These are phyloP conservation scores for Fusarium xyrophilum DNA, from an alignment of 2,329 filamentous ascomycete genomes.

Conservation along the genomic window DNA sequence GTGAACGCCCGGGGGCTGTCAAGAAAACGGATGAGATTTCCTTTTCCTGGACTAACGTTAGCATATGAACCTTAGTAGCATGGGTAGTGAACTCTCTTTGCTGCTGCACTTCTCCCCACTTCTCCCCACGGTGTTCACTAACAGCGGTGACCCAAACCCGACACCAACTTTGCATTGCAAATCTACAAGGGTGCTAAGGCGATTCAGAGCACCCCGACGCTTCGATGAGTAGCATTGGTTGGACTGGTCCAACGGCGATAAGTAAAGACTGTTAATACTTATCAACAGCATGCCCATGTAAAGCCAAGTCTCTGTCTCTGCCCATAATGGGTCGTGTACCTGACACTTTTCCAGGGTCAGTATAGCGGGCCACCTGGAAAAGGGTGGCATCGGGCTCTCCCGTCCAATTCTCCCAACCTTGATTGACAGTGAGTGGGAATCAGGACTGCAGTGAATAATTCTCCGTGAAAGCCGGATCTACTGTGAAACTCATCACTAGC, in stretches of 20 bases:
- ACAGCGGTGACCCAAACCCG: neutral
- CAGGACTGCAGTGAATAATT: conserved; percentile 6
- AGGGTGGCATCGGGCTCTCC: conserved; percentile 6
- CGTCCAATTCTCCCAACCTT: conserved; percentile 5
- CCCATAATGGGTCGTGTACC: neutral
- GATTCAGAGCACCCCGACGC: neutral
- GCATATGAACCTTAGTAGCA: conserved; percentile 32
- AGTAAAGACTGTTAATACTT: no score
- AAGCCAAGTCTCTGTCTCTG: conserved; percentile 15
- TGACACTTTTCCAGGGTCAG: conserved; percentile 14
- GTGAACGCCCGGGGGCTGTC: conserved; percentile 24
- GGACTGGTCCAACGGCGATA: neutral
- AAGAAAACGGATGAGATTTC: conserved; percentile 19
- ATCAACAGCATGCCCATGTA: neutral
- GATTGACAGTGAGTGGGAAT: conserved; percentile 7
- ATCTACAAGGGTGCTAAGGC: neutral
- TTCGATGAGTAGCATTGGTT: neutral
- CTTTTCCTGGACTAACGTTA: conserved; percentile 26
- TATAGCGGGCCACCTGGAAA: conserved; percentile 1
- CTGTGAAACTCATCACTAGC: neutral
- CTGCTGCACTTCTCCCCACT: conserved; percentile 11
- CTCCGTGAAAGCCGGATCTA: conserved; percentile 3
- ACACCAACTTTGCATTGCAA: neutral
- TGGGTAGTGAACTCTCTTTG: conserved; percentile 24
- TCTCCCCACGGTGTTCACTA: neutral